Evolutionary conservation across 2,329 filamentous ascomycete genomes (phyloP).

Genomic region (Fusarium udum): DNA sequence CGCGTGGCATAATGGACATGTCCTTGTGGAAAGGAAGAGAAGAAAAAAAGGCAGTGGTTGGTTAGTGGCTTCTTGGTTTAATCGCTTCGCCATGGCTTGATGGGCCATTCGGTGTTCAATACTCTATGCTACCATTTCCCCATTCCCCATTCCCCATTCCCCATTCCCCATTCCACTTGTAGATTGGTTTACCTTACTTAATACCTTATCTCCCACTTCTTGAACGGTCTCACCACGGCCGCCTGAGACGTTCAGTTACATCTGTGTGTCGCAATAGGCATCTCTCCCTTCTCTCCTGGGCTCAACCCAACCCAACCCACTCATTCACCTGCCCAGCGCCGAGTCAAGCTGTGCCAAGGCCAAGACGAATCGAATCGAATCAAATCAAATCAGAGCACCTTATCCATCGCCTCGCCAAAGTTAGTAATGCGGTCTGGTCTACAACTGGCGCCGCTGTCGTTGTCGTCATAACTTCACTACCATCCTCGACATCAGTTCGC

Average conservation of each 20-base stretch:
- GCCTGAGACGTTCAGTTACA: constrained; percentile 2
- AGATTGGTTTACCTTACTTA: not conserved
- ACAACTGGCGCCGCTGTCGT: not conserved
- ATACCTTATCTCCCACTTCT: not conserved
- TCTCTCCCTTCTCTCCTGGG: not conserved
- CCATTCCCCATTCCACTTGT: not conserved
- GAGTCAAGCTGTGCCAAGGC: not conserved
- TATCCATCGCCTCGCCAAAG: not conserved
- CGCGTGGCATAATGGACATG: not conserved
- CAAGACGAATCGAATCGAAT: not conserved
- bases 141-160: not conserved
- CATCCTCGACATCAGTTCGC: not conserved
- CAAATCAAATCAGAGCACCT: not conserved
- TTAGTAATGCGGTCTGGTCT: constrained; percentile 13
- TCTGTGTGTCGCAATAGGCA: not conserved
- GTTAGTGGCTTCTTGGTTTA: not conserved
- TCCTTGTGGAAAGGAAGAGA: not conserved
- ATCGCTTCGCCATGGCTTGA: not conserved
- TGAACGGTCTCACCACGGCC: constrained; percentile 2
- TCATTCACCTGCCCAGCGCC: not conserved
- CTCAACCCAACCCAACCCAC: not conserved
- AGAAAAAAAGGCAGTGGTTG: not conserved
- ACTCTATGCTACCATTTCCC: not conserved
- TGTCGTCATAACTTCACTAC: constrained; percentile 23
- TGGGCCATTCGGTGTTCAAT: not conserved